phyloP scores from a whole-genome alignment of 441 rosid species.

The Omphalea diandra region DNA sequence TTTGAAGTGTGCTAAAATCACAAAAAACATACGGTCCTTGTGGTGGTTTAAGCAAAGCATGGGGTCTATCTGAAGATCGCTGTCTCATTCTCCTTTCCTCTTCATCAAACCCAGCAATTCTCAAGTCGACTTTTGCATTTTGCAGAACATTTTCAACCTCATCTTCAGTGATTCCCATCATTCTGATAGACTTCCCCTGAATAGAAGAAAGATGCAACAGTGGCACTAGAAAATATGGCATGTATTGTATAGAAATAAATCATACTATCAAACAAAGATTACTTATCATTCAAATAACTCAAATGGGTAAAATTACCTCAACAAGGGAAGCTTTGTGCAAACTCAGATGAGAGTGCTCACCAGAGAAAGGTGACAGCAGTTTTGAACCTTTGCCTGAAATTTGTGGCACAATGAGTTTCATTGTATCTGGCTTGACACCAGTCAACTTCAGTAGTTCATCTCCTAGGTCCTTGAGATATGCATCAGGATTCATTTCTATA shows the following conservation, averaged over 20 bases:
- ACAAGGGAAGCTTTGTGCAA: conserved; percentile 53
- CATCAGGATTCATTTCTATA: conserved; percentile 46
- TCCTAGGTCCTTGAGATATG: conserved; percentile 71
- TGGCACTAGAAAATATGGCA: neutral
- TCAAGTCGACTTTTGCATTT: conserved; percentile 49
- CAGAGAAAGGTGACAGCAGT: conserved; percentile 68
- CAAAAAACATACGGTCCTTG: conserved; percentile 74
- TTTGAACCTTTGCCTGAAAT: conserved; percentile 57
- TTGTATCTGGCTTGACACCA: conserved; percentile 66
- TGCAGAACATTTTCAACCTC: conserved; percentile 60
- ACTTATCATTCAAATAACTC: neutral
- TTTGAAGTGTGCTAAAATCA: conserved; percentile 73
- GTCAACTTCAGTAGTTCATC: conserved; percentile 68
- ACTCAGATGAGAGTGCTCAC: conserved; percentile 52
- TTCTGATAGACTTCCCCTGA: conserved; percentile 72
- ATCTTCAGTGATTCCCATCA: conserved; percentile 86
- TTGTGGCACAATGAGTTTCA: conserved; percentile 70
- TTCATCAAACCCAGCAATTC: conserved; percentile 91
- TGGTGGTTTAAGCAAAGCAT: conserved; percentile 53
- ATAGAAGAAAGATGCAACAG: conserved; percentile 14
- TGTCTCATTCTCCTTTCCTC: conserved; percentile 77
- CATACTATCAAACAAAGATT: neutral
- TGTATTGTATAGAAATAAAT: neutral
- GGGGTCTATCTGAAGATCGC: conserved; percentile 34
- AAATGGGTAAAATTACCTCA: conserved; percentile 43